phyloP scores from a whole-genome alignment of 2,329 filamentous ascomycete genomes.

The Paecilomyces fulvus region DNA sequence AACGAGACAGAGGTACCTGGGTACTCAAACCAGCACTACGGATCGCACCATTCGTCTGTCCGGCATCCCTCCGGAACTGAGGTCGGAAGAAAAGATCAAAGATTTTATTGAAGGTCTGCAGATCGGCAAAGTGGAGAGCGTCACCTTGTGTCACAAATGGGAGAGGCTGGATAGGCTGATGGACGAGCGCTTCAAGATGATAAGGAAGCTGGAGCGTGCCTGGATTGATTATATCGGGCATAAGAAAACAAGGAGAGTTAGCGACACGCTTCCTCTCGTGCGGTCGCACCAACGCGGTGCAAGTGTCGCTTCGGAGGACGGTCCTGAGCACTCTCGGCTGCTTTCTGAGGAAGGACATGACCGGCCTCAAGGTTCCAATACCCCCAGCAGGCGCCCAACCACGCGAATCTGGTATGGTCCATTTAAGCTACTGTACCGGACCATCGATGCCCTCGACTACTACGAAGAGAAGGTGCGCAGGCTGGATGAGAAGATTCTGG shows the following conservation, averaged over 20 bases:
- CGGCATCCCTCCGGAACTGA: conserved; percentile 71
- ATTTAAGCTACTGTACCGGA: conserved; percentile 60
- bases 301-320: conserved; percentile 28
- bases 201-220: conserved; percentile 70
- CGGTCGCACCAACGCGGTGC: conserved; percentile 38
- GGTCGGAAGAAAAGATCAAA: conserved; percentile 75
- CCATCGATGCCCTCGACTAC: conserved; percentile 86
- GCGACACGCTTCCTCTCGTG: conserved; percentile 38
- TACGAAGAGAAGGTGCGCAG: conserved; percentile 77
- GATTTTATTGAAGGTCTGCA: conserved; percentile 77
- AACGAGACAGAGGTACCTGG: conserved; percentile 81
- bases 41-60: conserved; percentile 89
- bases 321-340: conserved; percentile 55
- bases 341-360: conserved; percentile 33
- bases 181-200: conserved; percentile 52
- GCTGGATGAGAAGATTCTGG: conserved; percentile 65
- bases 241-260: conserved; percentile 40
- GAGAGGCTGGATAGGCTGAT: conserved; percentile 68
- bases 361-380: conserved; percentile 37
- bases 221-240: conserved; percentile 71
- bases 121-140: conserved; percentile 82
- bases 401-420: conserved; percentile 67
- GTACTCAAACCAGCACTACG: conserved; percentile 88
- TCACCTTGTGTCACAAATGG: conserved; percentile 85
- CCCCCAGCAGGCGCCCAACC: conserved; percentile 53